Base-by-base conservation (phyloP, 1,284 basidiomycete genomes). In the Sporisorium graminicola region DNA sequence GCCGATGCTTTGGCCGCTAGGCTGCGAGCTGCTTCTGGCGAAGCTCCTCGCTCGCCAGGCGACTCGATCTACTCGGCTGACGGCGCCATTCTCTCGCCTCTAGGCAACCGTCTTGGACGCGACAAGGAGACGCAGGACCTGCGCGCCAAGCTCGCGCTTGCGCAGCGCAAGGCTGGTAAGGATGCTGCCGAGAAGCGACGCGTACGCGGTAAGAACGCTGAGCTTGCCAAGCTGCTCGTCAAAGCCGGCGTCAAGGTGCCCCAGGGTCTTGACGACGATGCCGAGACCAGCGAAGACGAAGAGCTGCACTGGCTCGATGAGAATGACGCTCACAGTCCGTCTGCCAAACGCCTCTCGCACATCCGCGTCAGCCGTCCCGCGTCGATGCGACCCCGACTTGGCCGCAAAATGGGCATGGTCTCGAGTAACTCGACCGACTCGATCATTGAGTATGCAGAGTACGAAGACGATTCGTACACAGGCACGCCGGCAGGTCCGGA, bases 161-260 rank as follows among this genome's bases (percentile, higher is more conserved):
- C 81, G 8, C 75, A 81, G 49, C 80, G 79, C 68, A 79, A 81
- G 53, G 73, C 81, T 16, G 80, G 79, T 31, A 82, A 82, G 65
- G 82, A 83, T 46, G 71, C 67, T 13, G 76, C 74, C 49, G 78
- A 81, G 63, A 80, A 79, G 77, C 81, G 81, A 31, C 67, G 72
- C 24, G 74, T 80, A 31, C 81, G 81, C 42, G 81, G 82, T 22
- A 79, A 81, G 76, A 77, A 80, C 35, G 64, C 61, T 6, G 79
- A 82, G 60, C 72, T 82, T 33, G 64, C 73, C 53, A 71, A 68
- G 55, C 56, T 78, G 44, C 77, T 83, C 43, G 60, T 70, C 43
- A 72, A 77, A 31, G 77, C 77, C 1, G 82, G 82, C 24, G 56
- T 83, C 60, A 67, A 76, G 52, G 56, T 72, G 9, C 80, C 81